Base-by-base conservation (phyloP, 2,329 filamentous ascomycete species). In the Epichloe gansuensis region DNA sequence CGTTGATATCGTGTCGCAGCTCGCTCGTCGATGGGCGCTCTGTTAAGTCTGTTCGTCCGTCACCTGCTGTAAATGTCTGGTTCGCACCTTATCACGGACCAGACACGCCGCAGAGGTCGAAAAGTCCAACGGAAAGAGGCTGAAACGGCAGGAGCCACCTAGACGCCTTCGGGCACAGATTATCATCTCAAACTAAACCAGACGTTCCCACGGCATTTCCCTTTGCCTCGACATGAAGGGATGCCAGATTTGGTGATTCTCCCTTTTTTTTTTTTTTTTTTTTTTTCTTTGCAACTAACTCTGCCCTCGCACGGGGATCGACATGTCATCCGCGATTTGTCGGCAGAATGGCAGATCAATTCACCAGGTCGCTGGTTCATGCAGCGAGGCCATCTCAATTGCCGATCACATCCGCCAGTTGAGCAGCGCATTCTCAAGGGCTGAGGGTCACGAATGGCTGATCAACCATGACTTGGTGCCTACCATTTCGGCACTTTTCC, bases 231-330 rank as follows among this genome's bases (percentile, higher is more conserved):
- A 25, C 41, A 11, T 12, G 8, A 21, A 44, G 42, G 11, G 21
- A 44, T 44, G n/a, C 11, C 42, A 44, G 12, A 34, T 34, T 46
- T 46, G 42, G 21, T 34, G 44, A 7, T 35, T n/a, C 25, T 46
- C n/a, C 11, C 4, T 1, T 4, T 8, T n/a, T 1, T 1, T 31
- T 31, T 0, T 1, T 31, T 31, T 0, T 28, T 9, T 2, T 28
- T 28, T 7, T 28, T 28, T 28, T 28, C 17, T 17, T 2, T 5
- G 25, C 15, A 17, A 15, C 11, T 13, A 46, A 35, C n/a, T 11
- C 13, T 17, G 23, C 44, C 13, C 25, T 15, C 23, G 44, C 44
- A 46, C 17, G 17, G 17, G 9, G 44, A 46, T 46, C 25, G 25
- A 34, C 44, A 46, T 46, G 44, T 25, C 44, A 35, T 4, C 13